Percentiles rank a stretch among this genome's conserved stretches.
These are phyloP conservation scores for Candida insectorum DNA, from an alignment of 805 yeast genomes.

Conservation along the genomic window DNA sequence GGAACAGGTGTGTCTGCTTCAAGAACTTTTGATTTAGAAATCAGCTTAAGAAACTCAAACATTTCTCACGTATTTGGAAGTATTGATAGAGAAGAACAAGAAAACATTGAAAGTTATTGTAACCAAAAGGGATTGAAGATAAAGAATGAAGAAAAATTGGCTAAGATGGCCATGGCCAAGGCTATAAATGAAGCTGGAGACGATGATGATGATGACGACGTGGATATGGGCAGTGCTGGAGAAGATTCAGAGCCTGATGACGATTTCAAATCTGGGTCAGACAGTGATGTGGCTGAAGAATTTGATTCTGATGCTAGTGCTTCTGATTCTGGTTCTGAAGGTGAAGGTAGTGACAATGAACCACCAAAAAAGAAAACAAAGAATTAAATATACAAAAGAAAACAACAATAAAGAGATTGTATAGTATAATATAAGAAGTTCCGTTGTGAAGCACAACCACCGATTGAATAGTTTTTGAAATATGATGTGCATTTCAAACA, in stretches of 20 bases:
- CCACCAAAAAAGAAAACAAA: conserved; percentile 34
- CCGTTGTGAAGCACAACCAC: no score
- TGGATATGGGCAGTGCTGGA: conserved; percentile 63
- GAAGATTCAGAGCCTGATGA: conserved; percentile 69
- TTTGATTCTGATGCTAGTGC: conserved; percentile 64
- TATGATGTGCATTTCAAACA: no score
- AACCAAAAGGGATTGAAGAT: conserved; percentile 74
- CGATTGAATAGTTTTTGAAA: no score
- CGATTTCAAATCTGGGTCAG: conserved; percentile 69
- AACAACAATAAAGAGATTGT: no score
- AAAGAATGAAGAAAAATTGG: conserved; percentile 86
- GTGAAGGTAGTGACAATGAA: conserved; percentile 15
- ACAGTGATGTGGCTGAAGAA: conserved; percentile 79
- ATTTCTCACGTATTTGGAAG: conserved; percentile 83
- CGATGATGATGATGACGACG: conserved; percentile 38
- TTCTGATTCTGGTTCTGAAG: conserved; percentile 18
- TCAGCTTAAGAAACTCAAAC: conserved; percentile 58
- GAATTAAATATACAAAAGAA: conserved; percentile 7
- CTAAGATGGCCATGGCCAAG: conserved; percentile 73
- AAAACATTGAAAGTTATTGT: conserved; percentile 69
- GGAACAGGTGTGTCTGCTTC: conserved; percentile 73
- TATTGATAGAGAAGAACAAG: conserved; percentile 87
- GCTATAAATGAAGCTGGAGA: conserved; percentile 64
- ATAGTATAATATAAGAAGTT: no score
- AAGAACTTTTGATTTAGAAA: conserved; percentile 90